phyloP scores from a whole-genome alignment of 768 basidiomycete species.

The Mycena latifolia region DNA sequence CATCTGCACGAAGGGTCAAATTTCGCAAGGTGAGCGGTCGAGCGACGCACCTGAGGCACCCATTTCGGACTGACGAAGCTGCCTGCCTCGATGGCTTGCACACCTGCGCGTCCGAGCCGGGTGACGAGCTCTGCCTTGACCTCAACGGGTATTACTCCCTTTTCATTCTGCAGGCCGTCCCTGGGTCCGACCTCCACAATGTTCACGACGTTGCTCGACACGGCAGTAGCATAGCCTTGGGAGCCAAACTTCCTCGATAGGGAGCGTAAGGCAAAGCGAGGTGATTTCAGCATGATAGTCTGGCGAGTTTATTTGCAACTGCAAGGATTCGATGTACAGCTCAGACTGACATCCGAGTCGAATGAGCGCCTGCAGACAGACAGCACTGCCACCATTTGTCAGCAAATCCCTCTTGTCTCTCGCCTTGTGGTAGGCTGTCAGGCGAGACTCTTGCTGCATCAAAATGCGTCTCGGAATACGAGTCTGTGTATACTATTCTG shows the following conservation, averaged over 20 bases:
- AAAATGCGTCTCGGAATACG: no score
- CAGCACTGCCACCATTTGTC: no score
- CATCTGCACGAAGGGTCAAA: slow-evolving; percentile 68
- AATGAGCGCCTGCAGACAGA: no score
- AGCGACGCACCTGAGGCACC: slow-evolving; percentile 81
- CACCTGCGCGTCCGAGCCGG: slow-evolving; percentile 75
- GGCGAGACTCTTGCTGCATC: no score
- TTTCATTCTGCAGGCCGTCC: slow-evolving; percentile 94
- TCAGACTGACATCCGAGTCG: no score
- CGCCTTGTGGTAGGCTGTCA: no score
- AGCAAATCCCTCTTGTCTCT: no score
- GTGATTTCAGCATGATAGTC: background rate
- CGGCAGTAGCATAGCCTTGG: slow-evolving; percentile 39
- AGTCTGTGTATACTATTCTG: no score
- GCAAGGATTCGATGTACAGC: no score
- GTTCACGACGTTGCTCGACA: slow-evolving; percentile 56
- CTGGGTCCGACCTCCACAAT: slow-evolving; percentile 94
- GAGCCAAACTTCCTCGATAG: background rate
- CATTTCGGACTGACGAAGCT: slow-evolving; percentile 95
- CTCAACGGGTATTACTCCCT: slow-evolving; percentile 74
- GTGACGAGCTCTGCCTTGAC: slow-evolving; percentile 87
- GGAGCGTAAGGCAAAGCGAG: background rate
- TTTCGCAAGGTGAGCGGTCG: no score
- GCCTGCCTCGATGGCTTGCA: slow-evolving; percentile 82
- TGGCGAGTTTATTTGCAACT: no score